Conservation (phyloP, 176 grass and related monocot genomes). For the Cymbopogon citratus region DNA sequence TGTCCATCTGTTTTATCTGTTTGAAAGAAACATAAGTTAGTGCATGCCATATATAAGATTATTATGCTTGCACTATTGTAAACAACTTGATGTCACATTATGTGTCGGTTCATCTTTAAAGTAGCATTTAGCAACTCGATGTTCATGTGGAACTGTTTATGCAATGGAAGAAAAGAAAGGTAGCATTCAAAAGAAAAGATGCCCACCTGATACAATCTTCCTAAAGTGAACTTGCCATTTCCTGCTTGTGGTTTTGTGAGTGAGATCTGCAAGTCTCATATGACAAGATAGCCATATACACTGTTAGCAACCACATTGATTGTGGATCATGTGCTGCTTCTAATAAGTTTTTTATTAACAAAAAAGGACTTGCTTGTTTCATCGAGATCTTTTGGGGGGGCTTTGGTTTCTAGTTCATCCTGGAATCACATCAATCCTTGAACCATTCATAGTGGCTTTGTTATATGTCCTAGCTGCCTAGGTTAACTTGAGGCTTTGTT, state of each 20-base stretch:
- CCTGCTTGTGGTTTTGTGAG: slow-evolving; percentile 47
- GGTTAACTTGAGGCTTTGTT: background rate
- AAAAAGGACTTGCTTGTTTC: background rate
- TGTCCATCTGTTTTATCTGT: background rate
- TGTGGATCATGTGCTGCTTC: background rate
- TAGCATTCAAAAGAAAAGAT: slow-evolving; percentile 40
- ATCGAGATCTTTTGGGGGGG: background rate
- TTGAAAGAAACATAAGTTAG: background rate
- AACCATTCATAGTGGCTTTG: background rate
- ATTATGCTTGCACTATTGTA: background rate
- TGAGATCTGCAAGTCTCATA: slow-evolving; percentile 45
- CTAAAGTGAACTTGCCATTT: slow-evolving; percentile 50
- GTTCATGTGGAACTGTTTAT: background rate
- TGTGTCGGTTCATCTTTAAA: background rate
- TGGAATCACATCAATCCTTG: background rate
- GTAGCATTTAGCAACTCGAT: background rate
- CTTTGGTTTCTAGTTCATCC: background rate
- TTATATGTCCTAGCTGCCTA: background rate
- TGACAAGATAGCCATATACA: slow-evolving; percentile 19
- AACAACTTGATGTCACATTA: background rate
- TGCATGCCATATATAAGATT: background rate
- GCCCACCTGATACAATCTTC: slow-evolving; percentile 59
- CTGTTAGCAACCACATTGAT: background rate
- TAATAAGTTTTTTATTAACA: background rate
- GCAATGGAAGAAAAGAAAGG: slow-evolving; percentile 61